These are phyloP conservation scores for Vicia faba DNA, from an alignment of 306 rosid genomes.

Conservation along the genomic window DNA sequence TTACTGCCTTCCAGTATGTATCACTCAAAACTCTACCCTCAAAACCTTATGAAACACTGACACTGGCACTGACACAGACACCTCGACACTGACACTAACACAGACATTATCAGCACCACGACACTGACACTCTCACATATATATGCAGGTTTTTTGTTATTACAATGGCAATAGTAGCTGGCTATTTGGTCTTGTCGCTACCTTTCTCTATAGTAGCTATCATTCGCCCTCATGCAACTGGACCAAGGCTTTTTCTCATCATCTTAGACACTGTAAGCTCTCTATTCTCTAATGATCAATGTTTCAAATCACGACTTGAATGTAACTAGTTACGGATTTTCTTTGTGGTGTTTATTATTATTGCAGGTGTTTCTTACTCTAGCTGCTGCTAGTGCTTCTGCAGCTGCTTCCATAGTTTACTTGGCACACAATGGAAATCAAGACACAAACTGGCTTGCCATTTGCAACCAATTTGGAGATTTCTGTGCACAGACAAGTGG, in stretches of 20 bases:
- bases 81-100: too few species aligned
- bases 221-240: constrained; percentile 70
- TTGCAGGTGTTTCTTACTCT: constrained; percentile 67
- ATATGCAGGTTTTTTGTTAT: constrained; percentile 81
- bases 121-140: too few species aligned
- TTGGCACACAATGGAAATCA: constrained; percentile 83
- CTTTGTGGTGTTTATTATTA: too few species aligned
- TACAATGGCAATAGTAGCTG: constrained; percentile 75
- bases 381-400: constrained; percentile 64
- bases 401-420: constrained; percentile 82
- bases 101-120: too few species aligned
- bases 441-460: constrained; percentile 80
- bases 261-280: constrained; percentile 70
- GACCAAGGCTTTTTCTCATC: constrained; percentile 66
- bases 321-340: background rate
- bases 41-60: too few species aligned
- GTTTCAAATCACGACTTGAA: background rate
- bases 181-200: constrained; percentile 79
- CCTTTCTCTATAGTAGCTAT: constrained; percentile 76
- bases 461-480: constrained; percentile 75
- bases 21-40: background rate
- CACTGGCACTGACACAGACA: too few species aligned
- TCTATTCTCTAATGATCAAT: background rate
- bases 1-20: constrained; percentile 73
- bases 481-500: constrained; percentile 70